Evolutionary conservation across 2,329 filamentous ascomycete species (phyloP).

Genomic region (Alternaria sp.): DNA sequence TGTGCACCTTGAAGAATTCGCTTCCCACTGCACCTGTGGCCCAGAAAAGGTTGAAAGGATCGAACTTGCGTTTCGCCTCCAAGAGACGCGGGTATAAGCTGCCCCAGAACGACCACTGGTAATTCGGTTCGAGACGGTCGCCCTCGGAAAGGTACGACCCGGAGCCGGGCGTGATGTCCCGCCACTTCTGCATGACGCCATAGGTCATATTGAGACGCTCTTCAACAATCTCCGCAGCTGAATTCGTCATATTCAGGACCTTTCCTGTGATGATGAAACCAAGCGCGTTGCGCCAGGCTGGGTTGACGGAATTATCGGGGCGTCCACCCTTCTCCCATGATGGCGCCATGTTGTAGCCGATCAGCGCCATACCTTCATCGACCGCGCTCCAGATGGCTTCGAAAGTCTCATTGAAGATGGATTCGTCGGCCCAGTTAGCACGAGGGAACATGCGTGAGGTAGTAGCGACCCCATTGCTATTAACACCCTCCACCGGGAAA

Average conservation of each 20-base stretch:
- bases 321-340: conserved; percentile 7
- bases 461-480: background rate
- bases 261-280: conserved; percentile 4
- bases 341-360: conserved; percentile 6
- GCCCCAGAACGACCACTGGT: conserved; percentile 4
- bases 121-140: conserved; percentile 1
- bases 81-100: conserved; percentile 5
- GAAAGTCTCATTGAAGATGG: background rate
- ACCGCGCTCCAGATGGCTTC: background rate
- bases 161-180: background rate
- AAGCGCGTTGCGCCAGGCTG: conserved; percentile 7
- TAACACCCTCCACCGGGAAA: background rate
- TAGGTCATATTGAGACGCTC: conserved; percentile 6
- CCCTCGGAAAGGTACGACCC: conserved; percentile 5
- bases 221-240: background rate
- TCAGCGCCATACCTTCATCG: conserved; percentile 2
- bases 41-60: conserved; percentile 2
- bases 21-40: conserved; percentile 5
- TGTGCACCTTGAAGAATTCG: conserved; percentile 4
- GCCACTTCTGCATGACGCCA: conserved; percentile 5
- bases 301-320: conserved; percentile 11
- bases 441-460: conserved; percentile 1
- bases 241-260: conserved; percentile 1
- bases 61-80: conserved; percentile 2
- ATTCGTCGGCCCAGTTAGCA: conserved; percentile 5